Base-by-base conservation (phyloP, 768 basidiomycete genomes). In the Lyophyllum atratum region DNA sequence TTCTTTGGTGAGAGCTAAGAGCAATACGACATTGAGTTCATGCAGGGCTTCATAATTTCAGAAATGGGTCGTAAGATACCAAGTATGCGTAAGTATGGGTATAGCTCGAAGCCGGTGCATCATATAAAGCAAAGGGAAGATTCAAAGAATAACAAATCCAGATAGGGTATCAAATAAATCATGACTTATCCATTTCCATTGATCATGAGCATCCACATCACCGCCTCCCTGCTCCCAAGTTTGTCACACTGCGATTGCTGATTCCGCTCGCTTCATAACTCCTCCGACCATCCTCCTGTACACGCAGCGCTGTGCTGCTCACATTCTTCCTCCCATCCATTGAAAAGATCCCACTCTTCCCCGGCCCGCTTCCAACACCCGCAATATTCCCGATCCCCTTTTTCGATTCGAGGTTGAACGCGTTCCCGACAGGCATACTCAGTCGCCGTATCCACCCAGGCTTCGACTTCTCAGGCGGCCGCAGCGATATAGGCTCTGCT, bases 391-490 rank as follows among this genome's bases (percentile, higher is more conserved):
- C 68, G 8, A 69, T 59, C 9, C 72, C 68, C 63, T 76, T 79
- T 73, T 80, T 83, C 49, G 79, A 76, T 49, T 89, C 87, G 24
- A 82, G 71, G 6, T 78, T 80, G 65, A 90, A 85, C 33, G 85
- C 82, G 45, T 78, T 77, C 42, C 76, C 76, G 3, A 82, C 82
- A 1, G 89, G 89, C 87, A 92, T 89, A 62, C 90, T 92, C 56
- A 92, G 67, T 53, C 89, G 76, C 21, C 89, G 75, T 59, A 92
- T 89, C 90, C 90, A 92, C 0, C 87, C 82, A 9, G 67, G 65
- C 55, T 81, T 87, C 9, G 84, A 76, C 62, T 86, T 86, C 52
- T 85, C 62, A 17, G 52, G 81, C 42, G 80, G 66, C 48, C 79
- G 81, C n/a, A 83, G 70, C 1, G 63, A 55, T 46, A 79, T 74